Evolutionary conservation across 257 asterid species (phyloP), one percentile per base, ranked within the genome.

Genomic region (Orobanche coerulescens): DNA sequence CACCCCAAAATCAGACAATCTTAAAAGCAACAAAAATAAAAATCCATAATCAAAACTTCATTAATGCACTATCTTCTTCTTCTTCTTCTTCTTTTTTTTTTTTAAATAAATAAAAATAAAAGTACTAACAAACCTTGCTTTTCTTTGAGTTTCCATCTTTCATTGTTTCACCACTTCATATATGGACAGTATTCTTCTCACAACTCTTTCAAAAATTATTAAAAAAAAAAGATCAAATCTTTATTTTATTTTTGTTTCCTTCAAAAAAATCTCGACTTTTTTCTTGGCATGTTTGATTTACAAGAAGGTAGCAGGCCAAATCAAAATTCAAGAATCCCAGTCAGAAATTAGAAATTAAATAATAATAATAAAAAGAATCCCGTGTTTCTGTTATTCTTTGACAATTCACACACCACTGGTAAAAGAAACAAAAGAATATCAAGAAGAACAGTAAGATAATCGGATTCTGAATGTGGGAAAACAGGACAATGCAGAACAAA

Each of bases 101-200:
- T 40, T 43, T 4, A 6, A 16, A 44, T 1, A 1, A 16, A 23
- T 18, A 40, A 9, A 48, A 39, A 67, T 37, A 53, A 44, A 59
- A 57, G 55, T n/a, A n/a, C n/a, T n/a, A n/a, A n/a, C 84, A 48
- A 61, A 93, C 99, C 97, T 89, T 93, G 84, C 82, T 79, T 80
- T 83, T 93, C 86, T 82, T 86, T 18, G 79, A 73, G 81, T 71
- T 79, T 33, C 70, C 95, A 84, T 92, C 93, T 81, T 81, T 84
- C 98, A 93, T 93, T 80, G 82, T 79, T 66, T 79, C 90, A 83
- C 69, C 73, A 71, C 82, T 81, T 77, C 94, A 79, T 75, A 68
- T 51, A 73, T 48, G 58, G 49, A 51, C 39, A 47, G 20, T 18
- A 15, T 1, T 5, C 13, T 43, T 20, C 56, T 61, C 42, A 31